These are phyloP conservation scores for Corymbia calophylla DNA, from an alignment of 441 rosid genomes.

Conservation along the genomic window DNA sequence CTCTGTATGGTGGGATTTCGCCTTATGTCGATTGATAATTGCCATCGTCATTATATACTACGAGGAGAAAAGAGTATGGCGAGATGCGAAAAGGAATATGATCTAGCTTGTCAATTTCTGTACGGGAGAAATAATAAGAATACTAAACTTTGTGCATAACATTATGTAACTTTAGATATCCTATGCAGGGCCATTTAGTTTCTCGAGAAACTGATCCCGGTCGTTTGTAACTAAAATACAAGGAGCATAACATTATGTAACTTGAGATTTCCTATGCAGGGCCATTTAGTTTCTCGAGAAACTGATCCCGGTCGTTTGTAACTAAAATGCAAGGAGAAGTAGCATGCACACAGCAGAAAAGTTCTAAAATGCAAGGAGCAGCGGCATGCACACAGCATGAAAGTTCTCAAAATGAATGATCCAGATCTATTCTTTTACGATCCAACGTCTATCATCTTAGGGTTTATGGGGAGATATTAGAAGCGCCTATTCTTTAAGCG, in stretches of 20 bases:
- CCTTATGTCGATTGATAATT: neutral
- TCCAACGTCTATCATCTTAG: neutral
- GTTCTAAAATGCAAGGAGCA: neutral
- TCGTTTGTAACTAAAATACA: neutral
- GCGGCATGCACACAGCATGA: neutral
- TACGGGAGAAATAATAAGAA: neutral
- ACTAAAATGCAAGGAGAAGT: neutral
- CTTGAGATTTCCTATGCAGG: neutral
- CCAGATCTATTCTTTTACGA: neutral
- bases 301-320: neutral
- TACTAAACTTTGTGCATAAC: neutral
- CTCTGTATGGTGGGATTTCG: neutral
- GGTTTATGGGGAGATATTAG: neutral
- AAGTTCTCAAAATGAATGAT: neutral
- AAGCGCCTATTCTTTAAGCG: neutral
- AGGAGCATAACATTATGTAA: neutral
- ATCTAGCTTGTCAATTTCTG: neutral
- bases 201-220: neutral
- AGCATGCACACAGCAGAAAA: neutral
- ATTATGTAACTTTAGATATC: neutral
- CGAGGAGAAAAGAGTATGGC: neutral
- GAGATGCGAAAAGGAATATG: neutral
- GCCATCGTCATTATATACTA: neutral
- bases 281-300: neutral
- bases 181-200: neutral